Conservation (phyloP, 2,329 filamentous ascomycete genomes). For the Coleophoma eucalyptorum region DNA sequence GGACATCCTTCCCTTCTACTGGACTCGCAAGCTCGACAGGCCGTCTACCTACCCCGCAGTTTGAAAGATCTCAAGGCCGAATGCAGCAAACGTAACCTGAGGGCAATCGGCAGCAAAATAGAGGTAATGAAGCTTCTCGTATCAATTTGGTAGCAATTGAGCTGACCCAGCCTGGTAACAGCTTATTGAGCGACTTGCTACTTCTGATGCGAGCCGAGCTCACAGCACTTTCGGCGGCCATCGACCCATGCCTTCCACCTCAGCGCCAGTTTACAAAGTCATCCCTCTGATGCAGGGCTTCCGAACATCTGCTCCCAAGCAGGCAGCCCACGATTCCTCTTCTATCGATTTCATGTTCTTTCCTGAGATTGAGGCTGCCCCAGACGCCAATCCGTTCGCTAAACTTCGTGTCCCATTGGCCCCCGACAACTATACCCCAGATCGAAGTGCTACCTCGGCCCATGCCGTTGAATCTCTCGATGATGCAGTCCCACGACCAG, state of each 20-base stretch:
- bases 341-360: slow-evolving; percentile 52
- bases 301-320: slow-evolving; percentile 40
- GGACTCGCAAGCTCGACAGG: slow-evolving; percentile 13
- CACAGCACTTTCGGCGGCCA: slow-evolving; percentile 18
- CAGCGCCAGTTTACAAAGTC: slow-evolving; percentile 36
- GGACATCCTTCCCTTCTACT: slow-evolving; percentile 17
- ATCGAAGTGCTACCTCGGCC: slow-evolving; percentile 22
- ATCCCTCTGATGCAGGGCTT: slow-evolving; percentile 63
- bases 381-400: slow-evolving; percentile 23
- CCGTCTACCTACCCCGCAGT: slow-evolving; percentile 21
- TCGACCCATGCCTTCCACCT: slow-evolving; percentile 28
- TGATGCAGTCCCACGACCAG: slow-evolving; percentile 34
- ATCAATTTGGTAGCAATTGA: background rate
- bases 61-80: slow-evolving; percentile 19
- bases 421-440: slow-evolving; percentile 49
- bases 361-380: slow-evolving; percentile 37
- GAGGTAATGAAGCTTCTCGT: slow-evolving; percentile 15
- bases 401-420: slow-evolving; percentile 54
- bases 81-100: slow-evolving; percentile 20
- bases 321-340: slow-evolving; percentile 22
- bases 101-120: slow-evolving; percentile 17
- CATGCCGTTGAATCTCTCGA: slow-evolving; percentile 42
- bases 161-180: slow-evolving; percentile 2
- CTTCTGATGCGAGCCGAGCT: slow-evolving; percentile 18
- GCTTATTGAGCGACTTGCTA: slow-evolving; percentile 21